Conservation (phyloP, 139 green algal genomes). For the Microglena sp. region DNA sequence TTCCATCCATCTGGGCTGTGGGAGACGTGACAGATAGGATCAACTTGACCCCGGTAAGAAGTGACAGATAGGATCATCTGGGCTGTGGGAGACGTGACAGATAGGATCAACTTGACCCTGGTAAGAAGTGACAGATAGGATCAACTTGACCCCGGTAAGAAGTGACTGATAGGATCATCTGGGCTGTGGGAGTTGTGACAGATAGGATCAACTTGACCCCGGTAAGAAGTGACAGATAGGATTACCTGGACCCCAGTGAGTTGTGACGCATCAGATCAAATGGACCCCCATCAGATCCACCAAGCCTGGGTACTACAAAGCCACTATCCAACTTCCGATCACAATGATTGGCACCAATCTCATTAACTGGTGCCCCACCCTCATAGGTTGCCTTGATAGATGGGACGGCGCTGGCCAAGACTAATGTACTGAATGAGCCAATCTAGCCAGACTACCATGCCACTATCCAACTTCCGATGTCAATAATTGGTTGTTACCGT, state of each 20-base stretch:
- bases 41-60: conserved; percentile 86
- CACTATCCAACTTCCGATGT: no score
- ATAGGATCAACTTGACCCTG: conserved; percentile 89
- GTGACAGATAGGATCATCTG: conserved; percentile 66
- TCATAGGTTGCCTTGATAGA: no score
- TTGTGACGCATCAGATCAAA: conserved; percentile 3
- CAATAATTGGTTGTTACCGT: no score
- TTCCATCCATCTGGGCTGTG: conserved; percentile 83
- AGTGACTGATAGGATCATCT: conserved; percentile 51
- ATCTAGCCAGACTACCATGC: conserved; percentile 80
- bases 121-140: conserved; percentile 90
- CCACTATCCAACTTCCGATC: no score
- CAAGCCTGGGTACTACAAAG: conserved; percentile 73
- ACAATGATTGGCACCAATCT: not conserved
- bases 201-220: conserved; percentile 90
- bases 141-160: conserved; percentile 90
- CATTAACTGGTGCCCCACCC: no score
- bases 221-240: conserved; percentile 88
- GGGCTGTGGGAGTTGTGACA: conserved; percentile 97
- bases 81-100: conserved; percentile 91
- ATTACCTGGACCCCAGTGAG: conserved; percentile 89
- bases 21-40: conserved; percentile 93
- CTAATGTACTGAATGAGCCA: conserved; percentile 60
- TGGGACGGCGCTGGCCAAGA: conserved; percentile 88
- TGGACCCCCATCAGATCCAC: conserved; percentile 49